Evolutionary conservation across 129 eudicot species (phyloP).

Genomic region (Heracleum sosnowskyi): DNA sequence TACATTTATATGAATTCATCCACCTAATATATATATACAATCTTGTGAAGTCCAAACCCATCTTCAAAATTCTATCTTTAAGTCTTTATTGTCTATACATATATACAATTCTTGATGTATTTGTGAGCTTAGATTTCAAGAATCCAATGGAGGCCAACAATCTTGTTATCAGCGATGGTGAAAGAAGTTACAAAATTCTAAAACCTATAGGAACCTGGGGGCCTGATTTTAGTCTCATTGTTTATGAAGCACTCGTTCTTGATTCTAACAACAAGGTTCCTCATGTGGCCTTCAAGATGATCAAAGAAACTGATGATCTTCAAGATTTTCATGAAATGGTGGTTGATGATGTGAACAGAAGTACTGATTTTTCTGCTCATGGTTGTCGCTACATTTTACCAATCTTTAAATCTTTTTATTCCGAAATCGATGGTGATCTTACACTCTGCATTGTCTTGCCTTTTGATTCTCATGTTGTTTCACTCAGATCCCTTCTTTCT

Average conservation of each 20-base stretch:
- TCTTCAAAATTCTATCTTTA: neutral
- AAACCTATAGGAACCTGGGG: conserved; percentile 1
- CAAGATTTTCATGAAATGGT: neutral
- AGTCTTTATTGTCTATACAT: too few species aligned
- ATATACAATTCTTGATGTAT: neutral
- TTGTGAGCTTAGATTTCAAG: neutral
- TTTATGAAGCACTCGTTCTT: neutral
- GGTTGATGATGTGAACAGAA: neutral
- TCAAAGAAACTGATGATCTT: neutral
- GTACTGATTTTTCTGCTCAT: neutral
- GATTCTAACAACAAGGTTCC: too few species aligned
- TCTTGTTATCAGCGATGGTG: neutral
- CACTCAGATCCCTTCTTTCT: neutral
- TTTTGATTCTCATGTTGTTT: neutral
- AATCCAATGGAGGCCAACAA: neutral
- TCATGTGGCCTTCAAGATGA: neutral
- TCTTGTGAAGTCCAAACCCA: too few species aligned
- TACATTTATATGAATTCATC: too few species aligned
- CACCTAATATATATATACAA: too few species aligned
- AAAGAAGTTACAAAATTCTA: neutral
- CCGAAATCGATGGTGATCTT: neutral
- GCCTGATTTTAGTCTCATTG: neutral
- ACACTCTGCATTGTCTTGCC: neutral
- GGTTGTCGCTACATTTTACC: neutral
- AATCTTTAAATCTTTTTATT: neutral